Conservation (phyloP, 495 filamentous ascomycete genomes). For the Trichoderma erinaceum region DNA sequence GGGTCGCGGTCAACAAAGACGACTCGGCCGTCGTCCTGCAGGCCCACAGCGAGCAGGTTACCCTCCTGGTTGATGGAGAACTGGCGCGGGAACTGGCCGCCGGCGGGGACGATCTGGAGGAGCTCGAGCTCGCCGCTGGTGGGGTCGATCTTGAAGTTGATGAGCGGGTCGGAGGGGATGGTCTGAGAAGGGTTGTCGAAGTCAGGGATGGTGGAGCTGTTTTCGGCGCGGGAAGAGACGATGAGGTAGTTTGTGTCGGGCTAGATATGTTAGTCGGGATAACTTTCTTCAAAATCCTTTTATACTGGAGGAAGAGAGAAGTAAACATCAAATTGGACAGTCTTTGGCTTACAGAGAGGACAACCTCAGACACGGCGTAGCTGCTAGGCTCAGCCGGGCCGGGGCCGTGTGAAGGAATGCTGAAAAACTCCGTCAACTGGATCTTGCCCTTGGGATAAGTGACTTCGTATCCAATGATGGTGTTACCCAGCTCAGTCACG, state of each 20-base stretch:
- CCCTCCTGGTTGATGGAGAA: slow-evolving; percentile 61
- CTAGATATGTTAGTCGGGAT: slow-evolving; percentile 23
- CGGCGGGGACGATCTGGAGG: slow-evolving; percentile 47
- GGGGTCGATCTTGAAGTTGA: slow-evolving; percentile 41
- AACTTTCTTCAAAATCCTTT: background rate
- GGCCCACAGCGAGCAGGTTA: slow-evolving; percentile 53
- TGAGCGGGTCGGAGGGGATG: slow-evolving; percentile 41
- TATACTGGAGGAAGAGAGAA: background rate
- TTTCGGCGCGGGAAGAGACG: slow-evolving; percentile 57
- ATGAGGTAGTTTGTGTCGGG: slow-evolving; percentile 55
- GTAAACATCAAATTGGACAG: background rate
- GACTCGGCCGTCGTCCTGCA: slow-evolving; percentile 53
- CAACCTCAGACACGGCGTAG: slow-evolving; percentile 53
- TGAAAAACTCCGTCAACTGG: slow-evolving; percentile 39
- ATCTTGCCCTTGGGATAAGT: slow-evolving; percentile 46
- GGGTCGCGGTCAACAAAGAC: slow-evolving; percentile 54
- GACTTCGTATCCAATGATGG: slow-evolving; percentile 52
- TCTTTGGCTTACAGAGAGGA: slow-evolving; percentile 46
- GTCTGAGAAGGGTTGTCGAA: slow-evolving; percentile 40
- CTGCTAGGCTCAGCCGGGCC: slow-evolving; percentile 27
- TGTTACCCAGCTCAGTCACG: slow-evolving; percentile 55
- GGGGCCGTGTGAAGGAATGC: slow-evolving; percentile 41
- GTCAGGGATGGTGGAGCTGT: slow-evolving; percentile 39
- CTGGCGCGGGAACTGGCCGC: slow-evolving; percentile 56
- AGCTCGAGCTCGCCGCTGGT: slow-evolving; percentile 45